Evolutionary conservation across 208 protist species (phyloP).

Genomic region (Trypanosoma mega): DNA sequence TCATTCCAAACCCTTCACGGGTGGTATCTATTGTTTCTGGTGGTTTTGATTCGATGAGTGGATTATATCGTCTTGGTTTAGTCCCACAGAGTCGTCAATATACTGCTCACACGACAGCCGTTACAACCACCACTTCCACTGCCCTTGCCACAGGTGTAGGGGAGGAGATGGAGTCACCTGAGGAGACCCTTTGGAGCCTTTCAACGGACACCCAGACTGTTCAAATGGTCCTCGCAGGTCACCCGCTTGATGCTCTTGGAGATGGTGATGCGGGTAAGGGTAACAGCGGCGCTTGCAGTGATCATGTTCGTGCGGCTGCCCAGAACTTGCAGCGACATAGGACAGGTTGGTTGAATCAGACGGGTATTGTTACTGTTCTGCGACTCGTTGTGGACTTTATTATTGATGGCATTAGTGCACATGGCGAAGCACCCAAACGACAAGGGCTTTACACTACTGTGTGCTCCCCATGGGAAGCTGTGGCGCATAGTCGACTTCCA

Average conservation of each 20-base stretch:
- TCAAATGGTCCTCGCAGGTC: constrained; percentile 22
- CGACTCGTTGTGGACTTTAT: constrained; percentile 25
- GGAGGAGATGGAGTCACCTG: constrained; percentile 7
- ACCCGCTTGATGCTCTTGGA: constrained; percentile 2
- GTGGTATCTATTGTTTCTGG: constrained; percentile 16
- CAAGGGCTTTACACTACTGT: constrained; percentile 18
- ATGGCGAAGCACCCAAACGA: background rate
- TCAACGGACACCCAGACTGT: constrained; percentile 23
- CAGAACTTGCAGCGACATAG: background rate
- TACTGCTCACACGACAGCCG: too few species aligned
- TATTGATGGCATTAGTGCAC: constrained; percentile 14
- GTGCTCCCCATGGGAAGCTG: background rate
- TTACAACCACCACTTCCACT: too few species aligned
- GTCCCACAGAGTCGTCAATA: too few species aligned
- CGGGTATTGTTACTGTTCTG: constrained; percentile 17
- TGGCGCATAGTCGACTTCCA: constrained; percentile 14
- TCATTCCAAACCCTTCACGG: constrained; percentile 18
- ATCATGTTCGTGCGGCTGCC: background rate
- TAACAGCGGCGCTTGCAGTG: background rate
- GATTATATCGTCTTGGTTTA: constrained; percentile 22
- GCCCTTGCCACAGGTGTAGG: background rate
- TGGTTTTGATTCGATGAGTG: constrained; percentile 16
- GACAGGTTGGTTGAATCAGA: constrained; percentile 14
- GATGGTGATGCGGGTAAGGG: background rate
- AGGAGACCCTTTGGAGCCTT: constrained; percentile 24